Conservation (phyloP, 805 yeast genomes). For the Candida oleophila region DNA sequence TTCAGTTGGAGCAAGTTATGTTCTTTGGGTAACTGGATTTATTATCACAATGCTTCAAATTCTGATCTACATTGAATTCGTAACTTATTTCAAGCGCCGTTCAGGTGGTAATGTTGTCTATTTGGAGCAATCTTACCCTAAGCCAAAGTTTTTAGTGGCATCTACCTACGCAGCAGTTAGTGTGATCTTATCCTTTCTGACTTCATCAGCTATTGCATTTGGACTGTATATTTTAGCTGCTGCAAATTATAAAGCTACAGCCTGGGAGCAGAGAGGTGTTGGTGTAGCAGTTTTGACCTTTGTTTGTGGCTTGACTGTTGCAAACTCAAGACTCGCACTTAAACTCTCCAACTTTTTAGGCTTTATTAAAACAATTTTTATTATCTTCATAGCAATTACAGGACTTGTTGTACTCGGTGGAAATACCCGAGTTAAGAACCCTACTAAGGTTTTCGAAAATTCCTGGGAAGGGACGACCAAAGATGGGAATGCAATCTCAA, state of each 20-base stretch:
- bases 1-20: slow-evolving; percentile 42
- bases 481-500: slow-evolving; percentile 42
- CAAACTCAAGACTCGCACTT: slow-evolving; percentile 27
- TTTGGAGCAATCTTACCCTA: slow-evolving; percentile 38
- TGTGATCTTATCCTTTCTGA: slow-evolving; percentile 34
- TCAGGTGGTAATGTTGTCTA: slow-evolving; percentile 40
- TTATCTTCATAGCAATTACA: slow-evolving; percentile 30
- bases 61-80: slow-evolving; percentile 40
- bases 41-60: slow-evolving; percentile 37
- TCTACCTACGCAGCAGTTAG: slow-evolving; percentile 38
- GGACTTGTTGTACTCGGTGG: slow-evolving; percentile 39
- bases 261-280: slow-evolving; percentile 38
- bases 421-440: slow-evolving; percentile 29
- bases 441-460: slow-evolving; percentile 32
- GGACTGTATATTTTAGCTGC: slow-evolving; percentile 33
- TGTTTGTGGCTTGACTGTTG: slow-evolving; percentile 18
- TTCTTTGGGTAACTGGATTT: slow-evolving; percentile 44
- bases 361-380: slow-evolving; percentile 31
- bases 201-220: slow-evolving; percentile 37
- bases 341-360: slow-evolving; percentile 32
- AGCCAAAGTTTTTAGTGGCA: slow-evolving; percentile 33
- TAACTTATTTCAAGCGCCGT: slow-evolving; percentile 35
- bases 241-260: slow-evolving; percentile 23
- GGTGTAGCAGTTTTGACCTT: slow-evolving; percentile 30
- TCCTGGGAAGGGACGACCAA: slow-evolving; percentile 41